These are phyloP conservation scores for Salmacisia buchloeana DNA, from an alignment of 1,284 basidiomycete genomes.

Conservation along the genomic window DNA sequence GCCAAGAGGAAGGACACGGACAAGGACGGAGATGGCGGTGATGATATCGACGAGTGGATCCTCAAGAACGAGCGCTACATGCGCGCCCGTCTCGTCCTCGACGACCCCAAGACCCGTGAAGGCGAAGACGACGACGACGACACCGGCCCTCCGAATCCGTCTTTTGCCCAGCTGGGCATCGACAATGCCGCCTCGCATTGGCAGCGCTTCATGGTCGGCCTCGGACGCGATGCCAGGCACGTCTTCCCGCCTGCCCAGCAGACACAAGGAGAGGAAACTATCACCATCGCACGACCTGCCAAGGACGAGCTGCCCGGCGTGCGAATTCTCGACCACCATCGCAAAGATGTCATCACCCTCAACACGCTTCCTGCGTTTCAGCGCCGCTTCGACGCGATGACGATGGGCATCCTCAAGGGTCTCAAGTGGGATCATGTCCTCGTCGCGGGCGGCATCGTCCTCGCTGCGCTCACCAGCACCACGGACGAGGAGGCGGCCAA, in stretches of 20 bases:
- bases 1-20: too few relatives aligned
- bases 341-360: constrained; percentile 1
- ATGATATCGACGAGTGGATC: constrained; percentile 9
- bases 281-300: constrained; percentile 6
- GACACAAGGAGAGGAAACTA: not conserved
- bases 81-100: constrained; percentile 9
- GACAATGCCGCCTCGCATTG: not conserved
- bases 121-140: not conserved
- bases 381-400: constrained; percentile 4
- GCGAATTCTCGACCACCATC: constrained; percentile 6
- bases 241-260: not conserved
- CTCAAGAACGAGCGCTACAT: constrained; percentile 11
- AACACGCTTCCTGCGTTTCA: not conserved
- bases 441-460: constrained; percentile 8
- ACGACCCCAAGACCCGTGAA: not conserved
- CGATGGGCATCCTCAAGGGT: constrained; percentile 1
- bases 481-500: constrained; percentile 3
- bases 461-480: constrained; percentile 7
- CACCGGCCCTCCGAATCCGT: not conserved
- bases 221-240: not conserved
- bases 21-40: not conserved
- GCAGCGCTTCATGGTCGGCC: constrained; percentile 11
- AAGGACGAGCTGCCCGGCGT: constrained; percentile 7
- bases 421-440: constrained; percentile 10
- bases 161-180: not conserved